Conservation (phyloP, 2,329 filamentous ascomycete species). For the Dothidotthia symphoricarpi region DNA sequence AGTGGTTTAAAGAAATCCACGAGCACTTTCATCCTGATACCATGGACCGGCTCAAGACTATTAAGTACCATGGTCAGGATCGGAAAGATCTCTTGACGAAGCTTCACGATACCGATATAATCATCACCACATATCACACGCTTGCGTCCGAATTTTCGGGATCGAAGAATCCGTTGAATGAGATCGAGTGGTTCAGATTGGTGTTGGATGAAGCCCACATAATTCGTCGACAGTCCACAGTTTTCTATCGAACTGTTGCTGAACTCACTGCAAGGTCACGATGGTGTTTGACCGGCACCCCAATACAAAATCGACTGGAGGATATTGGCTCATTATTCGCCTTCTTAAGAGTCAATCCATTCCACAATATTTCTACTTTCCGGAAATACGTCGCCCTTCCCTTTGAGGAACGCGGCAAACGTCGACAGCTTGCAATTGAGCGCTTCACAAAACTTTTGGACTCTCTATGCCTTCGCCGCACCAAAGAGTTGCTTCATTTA, state of each 20-base stretch:
- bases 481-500: slow-evolving; percentile 44
- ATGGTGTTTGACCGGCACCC: slow-evolving; percentile 45
- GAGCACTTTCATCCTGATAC: slow-evolving; percentile 26
- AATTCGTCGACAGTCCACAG: slow-evolving; percentile 52
- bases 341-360: slow-evolving; percentile 49
- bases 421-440: slow-evolving; percentile 18
- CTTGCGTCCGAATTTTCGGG: slow-evolving; percentile 1
- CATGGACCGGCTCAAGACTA: slow-evolving; percentile 5
- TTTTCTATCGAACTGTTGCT: slow-evolving; percentile 45
- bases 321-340: slow-evolving; percentile 54
- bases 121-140: slow-evolving; percentile 30
- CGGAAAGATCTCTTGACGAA: slow-evolving; percentile 9
- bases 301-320: slow-evolving; percentile 55
- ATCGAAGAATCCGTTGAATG: slow-evolving; percentile 9
- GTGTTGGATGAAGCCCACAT: slow-evolving; percentile 44
- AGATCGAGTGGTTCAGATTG: slow-evolving; percentile 30
- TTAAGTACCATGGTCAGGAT: slow-evolving; percentile 28
- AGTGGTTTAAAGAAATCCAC: slow-evolving; percentile 30
- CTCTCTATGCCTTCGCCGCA: slow-evolving; percentile 46
- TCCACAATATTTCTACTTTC: slow-evolving; percentile 45
- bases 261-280: slow-evolving; percentile 47
- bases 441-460: slow-evolving; percentile 34
- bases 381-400: slow-evolving; percentile 47
- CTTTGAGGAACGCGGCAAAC: slow-evolving; percentile 32
- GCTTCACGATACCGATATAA: slow-evolving; percentile 22